phyloP scores from a whole-genome alignment of 106 monocot genomes.

The Iris macrosiphon region DNA sequence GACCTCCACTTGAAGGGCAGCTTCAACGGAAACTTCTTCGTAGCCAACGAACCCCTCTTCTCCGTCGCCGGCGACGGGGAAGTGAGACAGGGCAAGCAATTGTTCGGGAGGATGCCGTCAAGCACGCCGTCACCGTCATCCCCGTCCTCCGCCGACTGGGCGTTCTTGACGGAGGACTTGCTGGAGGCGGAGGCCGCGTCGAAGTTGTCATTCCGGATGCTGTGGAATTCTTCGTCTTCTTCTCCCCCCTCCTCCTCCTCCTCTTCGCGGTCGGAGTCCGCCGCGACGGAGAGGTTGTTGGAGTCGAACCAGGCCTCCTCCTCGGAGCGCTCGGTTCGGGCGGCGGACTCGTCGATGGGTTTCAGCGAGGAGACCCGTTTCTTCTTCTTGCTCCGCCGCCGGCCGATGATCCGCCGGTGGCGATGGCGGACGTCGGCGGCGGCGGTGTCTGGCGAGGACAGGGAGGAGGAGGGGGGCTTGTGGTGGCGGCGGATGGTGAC shows the following conservation, averaged over 20 bases:
- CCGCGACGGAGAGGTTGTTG: slow-evolving; percentile 36
- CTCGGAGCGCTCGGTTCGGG: slow-evolving; percentile 7
- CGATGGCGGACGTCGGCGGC: no score
- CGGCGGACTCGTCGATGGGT: slow-evolving; percentile 9
- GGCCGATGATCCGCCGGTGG: not conserved
- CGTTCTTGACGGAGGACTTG: slow-evolving; percentile 47
- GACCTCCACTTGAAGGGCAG: slow-evolving; percentile 82
- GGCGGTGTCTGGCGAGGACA: not conserved
- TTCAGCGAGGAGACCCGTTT: slow-evolving; percentile 9
- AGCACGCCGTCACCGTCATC: slow-evolving; percentile 42
- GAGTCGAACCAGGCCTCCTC: slow-evolving; percentile 64
- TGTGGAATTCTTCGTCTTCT: slow-evolving; percentile 92
- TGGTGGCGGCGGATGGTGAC: not conserved
- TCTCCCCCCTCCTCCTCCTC: no score
- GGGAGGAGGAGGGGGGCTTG: no score
- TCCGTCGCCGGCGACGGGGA: slow-evolving; percentile 40
- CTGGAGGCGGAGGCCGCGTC: slow-evolving; percentile 44
- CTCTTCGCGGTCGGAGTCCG: no score
- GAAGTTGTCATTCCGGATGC: slow-evolving; percentile 71
- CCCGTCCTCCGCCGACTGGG: slow-evolving; percentile 20
- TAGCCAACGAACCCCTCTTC: slow-evolving; percentile 61
- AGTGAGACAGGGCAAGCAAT: slow-evolving; percentile 84
- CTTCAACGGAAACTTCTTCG: slow-evolving; percentile 58
- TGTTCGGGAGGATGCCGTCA: slow-evolving; percentile 70
- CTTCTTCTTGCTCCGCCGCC: not conserved